These are phyloP conservation scores for Saccharum spontaneum DNA, from an alignment of 176 grass and related monocot genomes.

Conservation along the genomic window DNA sequence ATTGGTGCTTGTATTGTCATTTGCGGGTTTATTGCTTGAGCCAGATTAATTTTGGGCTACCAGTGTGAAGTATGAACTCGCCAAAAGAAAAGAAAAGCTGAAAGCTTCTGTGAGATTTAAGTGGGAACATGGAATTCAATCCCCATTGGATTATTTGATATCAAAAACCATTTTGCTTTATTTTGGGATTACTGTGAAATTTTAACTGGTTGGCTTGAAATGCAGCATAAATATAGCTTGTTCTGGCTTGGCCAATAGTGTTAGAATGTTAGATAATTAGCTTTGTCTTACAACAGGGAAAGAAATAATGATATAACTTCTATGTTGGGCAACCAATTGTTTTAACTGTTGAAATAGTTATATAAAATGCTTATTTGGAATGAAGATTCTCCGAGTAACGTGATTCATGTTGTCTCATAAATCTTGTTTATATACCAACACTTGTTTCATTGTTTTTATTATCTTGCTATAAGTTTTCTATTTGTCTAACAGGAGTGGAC, in stretches of 20 bases:
- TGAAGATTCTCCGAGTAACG: neutral
- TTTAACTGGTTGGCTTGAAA: neutral
- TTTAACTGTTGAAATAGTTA: neutral
- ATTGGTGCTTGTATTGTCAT: neutral
- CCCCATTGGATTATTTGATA: neutral
- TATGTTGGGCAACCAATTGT: neutral
- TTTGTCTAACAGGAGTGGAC: neutral
- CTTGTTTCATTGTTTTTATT: neutral
- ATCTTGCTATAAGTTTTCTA: slow-evolving; percentile 2
- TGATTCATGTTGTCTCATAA: neutral
- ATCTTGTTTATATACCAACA: neutral
- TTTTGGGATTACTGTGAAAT: neutral
- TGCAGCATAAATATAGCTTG: neutral
- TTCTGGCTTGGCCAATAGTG: neutral
- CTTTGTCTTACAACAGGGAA: neutral
- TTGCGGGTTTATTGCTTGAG: neutral
- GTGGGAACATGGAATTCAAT: neutral
- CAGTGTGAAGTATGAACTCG: neutral
- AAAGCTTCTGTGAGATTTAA: neutral
- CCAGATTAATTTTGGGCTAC: neutral
- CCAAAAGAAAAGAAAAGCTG: neutral
- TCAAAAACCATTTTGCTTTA: neutral
- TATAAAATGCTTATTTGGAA: neutral
- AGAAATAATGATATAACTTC: neutral
- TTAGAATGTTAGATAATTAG: neutral